These are phyloP conservation scores for Cyclocybe cylindracea DNA, from an alignment of 768 basidiomycete genomes.

Conservation along the genomic window DNA sequence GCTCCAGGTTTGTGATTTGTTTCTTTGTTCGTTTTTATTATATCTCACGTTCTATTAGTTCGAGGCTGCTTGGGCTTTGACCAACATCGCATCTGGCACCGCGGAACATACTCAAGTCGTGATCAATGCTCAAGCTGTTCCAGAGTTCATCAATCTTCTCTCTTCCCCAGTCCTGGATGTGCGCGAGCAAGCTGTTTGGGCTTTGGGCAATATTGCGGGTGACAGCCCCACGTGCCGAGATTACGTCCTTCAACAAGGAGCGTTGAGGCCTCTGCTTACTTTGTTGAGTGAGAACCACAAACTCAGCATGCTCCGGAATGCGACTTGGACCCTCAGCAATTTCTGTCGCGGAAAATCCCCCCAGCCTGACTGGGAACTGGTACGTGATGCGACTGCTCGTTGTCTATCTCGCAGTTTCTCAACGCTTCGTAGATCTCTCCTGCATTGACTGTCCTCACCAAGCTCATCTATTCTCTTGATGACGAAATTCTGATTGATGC, in stretches of 20 bases:
- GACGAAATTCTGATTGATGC: constrained; percentile 99
- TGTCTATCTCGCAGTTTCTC: constrained; percentile 2
- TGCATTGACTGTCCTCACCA: constrained; percentile 93
- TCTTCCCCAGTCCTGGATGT: constrained; percentile 96
- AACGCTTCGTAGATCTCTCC: constrained; percentile 81
- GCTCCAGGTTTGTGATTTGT: constrained; percentile 64
- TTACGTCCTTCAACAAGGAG: constrained; percentile 92
- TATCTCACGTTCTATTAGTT: constrained; percentile 52
- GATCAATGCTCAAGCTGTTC: constrained; percentile 91
- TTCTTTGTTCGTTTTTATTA: constrained; percentile 5
- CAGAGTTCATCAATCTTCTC: constrained; percentile 94
- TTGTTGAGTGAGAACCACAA: constrained; percentile 97
- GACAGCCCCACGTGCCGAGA: constrained; percentile 98
- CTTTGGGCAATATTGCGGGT: constrained; percentile 97
- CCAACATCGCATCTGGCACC: constrained; percentile 97
- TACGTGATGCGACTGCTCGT: constrained; percentile 35
- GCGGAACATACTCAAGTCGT: constrained; percentile 99
- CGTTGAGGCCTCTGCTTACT: constrained; percentile 87
- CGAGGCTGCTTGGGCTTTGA: constrained; percentile 97
- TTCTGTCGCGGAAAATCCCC: constrained; percentile 98
- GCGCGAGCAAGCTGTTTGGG: constrained; percentile 99
- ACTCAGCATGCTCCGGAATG: constrained; percentile 96
- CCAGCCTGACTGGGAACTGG: constrained; percentile 97
- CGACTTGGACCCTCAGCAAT: constrained; percentile 99
- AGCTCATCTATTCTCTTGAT: constrained; percentile 97